phyloP scores from a whole-genome alignment of 2,329 filamentous ascomycete species.

The Helotiales sp. region DNA sequence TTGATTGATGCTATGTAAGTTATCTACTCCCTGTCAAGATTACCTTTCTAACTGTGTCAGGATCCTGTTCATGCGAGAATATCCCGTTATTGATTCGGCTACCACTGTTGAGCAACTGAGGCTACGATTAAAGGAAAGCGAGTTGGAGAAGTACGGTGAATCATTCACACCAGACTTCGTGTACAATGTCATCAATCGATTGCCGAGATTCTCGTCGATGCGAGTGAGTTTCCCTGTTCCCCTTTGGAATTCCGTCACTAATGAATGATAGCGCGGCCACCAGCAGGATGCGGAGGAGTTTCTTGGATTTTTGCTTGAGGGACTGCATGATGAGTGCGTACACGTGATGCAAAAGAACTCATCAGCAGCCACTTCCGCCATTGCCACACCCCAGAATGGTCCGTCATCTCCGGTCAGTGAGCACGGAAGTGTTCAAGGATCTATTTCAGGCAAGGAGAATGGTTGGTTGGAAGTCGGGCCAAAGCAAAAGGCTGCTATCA shows the following conservation, averaged over 20 bases:
- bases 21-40: not conserved
- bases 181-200: conserved; percentile 84
- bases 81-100: conserved; percentile 80
- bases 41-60: conserved; percentile 42
- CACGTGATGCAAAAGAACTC: conserved; percentile 59
- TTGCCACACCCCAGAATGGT: conserved; percentile 42
- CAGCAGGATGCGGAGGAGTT: conserved; percentile 99
- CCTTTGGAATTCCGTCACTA: conserved; percentile 24
- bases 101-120: conserved; percentile 71
- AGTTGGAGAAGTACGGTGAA: conserved; percentile 88
- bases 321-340: conserved; percentile 89
- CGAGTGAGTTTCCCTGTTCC: conserved; percentile 57
- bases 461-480: conserved; percentile 96
- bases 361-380: conserved; percentile 40
- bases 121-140: conserved; percentile 73
- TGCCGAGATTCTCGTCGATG: conserved; percentile 91
- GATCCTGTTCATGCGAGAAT: conserved; percentile 96
- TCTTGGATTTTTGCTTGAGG: conserved; percentile 86
- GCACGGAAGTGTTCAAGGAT: conserved; percentile 31
- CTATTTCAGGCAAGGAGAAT: conserved; percentile 47
- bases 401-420: conserved; percentile 46
- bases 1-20: conserved; percentile 89
- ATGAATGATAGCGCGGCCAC: conserved; percentile 69
- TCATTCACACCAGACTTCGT: conserved; percentile 92
- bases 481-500: conserved; percentile 84